Conservation (phyloP, 306 rosid species). For the Medicago ruthenica region DNA sequence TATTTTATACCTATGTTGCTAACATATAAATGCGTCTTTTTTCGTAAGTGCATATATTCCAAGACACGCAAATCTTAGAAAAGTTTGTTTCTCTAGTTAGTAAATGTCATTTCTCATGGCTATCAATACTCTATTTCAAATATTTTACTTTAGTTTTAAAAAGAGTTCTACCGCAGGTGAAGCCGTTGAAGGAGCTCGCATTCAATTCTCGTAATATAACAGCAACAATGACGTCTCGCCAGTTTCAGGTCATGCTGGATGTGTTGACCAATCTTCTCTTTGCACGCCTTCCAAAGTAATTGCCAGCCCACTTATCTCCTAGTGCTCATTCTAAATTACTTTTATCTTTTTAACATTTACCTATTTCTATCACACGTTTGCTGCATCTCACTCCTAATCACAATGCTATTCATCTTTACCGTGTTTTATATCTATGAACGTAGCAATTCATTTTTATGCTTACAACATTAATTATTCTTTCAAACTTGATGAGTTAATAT, state of each 20-base stretch:
- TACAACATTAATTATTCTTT: slow-evolving; percentile 15
- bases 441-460: slow-evolving; percentile 21
- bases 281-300: slow-evolving; percentile 95
- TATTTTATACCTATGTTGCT: slow-evolving; percentile 23
- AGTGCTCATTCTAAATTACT: slow-evolving; percentile 3
- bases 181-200: slow-evolving; percentile 91
- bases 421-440: slow-evolving; percentile 21
- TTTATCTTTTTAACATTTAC: slow-evolving; percentile 17
- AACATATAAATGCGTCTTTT: not conserved
- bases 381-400: slow-evolving; percentile 16
- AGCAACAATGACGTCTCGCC: slow-evolving; percentile 98
- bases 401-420: slow-evolving; percentile 22
- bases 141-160: slow-evolving; percentile 1
- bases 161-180: slow-evolving; percentile 71
- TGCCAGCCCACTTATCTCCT: slow-evolving; percentile 37
- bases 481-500: slow-evolving; percentile 27
- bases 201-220: slow-evolving; percentile 88
- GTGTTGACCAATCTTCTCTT: slow-evolving; percentile 94
- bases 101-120: slow-evolving; percentile 33
- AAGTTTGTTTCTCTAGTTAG: slow-evolving; percentile 30
- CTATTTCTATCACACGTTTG: slow-evolving; percentile 22
- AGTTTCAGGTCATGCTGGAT: slow-evolving; percentile 96
- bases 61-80: slow-evolving; percentile 13
- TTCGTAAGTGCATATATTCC: slow-evolving; percentile 11
- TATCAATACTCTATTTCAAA: slow-evolving; percentile 28